Base-by-base conservation (phyloP, 73 alveolate genomes). In the Tetrahymena borealis region DNA sequence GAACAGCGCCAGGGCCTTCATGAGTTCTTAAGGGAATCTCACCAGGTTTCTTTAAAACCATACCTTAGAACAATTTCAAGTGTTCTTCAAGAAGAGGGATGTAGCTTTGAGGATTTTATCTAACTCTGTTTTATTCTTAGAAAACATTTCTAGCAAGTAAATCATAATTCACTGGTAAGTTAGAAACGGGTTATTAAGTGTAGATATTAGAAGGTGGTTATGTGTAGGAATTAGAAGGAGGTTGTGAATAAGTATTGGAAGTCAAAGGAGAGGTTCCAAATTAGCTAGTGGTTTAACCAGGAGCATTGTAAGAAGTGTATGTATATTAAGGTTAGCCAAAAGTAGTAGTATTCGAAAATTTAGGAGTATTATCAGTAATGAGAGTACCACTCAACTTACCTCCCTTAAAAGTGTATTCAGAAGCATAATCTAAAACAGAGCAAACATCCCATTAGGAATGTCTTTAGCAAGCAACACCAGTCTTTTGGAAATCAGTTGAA, bases 401-500 rank as follows among this genome's bases (percentile, higher is more conserved):
- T 18, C 91, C 91, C 32, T 79, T 79, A 11, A 4, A 38, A 16
- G 91, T 79, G 13, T 60, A 91, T 77, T 78, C 90, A 16, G 91
- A 90, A 60, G 95, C 95, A 92, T 78, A 92, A 92, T 78, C 95
- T 78, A 92, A 92, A 24, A 92, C 95, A 0, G 92, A 32, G 42
- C 43, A 38, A 38, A 60, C 38, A 8, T 77, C 43, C 90, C 90
- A 92, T 92, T 92, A 32, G 7, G 40, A 20, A 92, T 92, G 95
- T n/a, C 33, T 77, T 37, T 91, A 78, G 20, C 90, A 28, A 32
- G 95, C 95, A 7, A 92, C 35, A 32, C 95, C 95, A 24, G 90
- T 91, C 60, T 42, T 78, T 18, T 78, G 32, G 93, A 39, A 92
- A 37, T 96, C 97, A 15, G 94, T 91, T 92, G 94, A 92, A 90